These are phyloP conservation scores for Penicillium verrucosum DNA, from an alignment of 2,329 filamentous ascomycete genomes.

Conservation along the genomic window DNA sequence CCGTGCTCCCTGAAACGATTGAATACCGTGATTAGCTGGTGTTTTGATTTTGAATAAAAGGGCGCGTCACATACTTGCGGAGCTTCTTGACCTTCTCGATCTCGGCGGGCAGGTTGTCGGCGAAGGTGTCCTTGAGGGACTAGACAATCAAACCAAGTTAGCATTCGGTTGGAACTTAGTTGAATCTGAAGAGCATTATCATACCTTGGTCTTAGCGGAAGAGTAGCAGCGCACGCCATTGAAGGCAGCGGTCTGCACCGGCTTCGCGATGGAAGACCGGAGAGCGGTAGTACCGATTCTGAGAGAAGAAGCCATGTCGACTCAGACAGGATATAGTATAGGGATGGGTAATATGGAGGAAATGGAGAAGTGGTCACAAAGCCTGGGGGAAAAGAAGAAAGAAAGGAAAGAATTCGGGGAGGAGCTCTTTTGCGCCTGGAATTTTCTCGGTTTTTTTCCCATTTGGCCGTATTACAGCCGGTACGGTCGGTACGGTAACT, in stretches of 20 bases:
- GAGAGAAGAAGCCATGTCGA: slow-evolving; percentile 77
- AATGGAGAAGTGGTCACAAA: slow-evolving; percentile 34
- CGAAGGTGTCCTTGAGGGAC: slow-evolving; percentile 98
- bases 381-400: slow-evolving; percentile 35
- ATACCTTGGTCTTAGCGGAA: slow-evolving; percentile 78
- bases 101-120: slow-evolving; percentile 91
- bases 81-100: slow-evolving; percentile 99
- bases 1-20: slow-evolving; percentile 71
- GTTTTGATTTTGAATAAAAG: neutral
- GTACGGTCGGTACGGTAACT: slow-evolving; percentile 22
- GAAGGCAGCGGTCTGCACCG: slow-evolving; percentile 70
- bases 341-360: slow-evolving; percentile 17
- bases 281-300: slow-evolving; percentile 78
- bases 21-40: slow-evolving; percentile 17
- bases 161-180: slow-evolving; percentile 14
- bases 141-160: slow-evolving; percentile 44
- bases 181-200: slow-evolving; percentile 6
- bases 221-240: slow-evolving; percentile 88
- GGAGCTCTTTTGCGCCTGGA: slow-evolving; percentile 28
- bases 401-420: slow-evolving; percentile 29
- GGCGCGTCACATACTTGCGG: slow-evolving; percentile 68
- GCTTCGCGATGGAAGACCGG: slow-evolving; percentile 68
- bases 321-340: slow-evolving; percentile 28
- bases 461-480: slow-evolving; percentile 34
- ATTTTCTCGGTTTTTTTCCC: slow-evolving; percentile 35